Conservation (phyloP, 140 eudicot species). For the Stevia rebaudiana region DNA sequence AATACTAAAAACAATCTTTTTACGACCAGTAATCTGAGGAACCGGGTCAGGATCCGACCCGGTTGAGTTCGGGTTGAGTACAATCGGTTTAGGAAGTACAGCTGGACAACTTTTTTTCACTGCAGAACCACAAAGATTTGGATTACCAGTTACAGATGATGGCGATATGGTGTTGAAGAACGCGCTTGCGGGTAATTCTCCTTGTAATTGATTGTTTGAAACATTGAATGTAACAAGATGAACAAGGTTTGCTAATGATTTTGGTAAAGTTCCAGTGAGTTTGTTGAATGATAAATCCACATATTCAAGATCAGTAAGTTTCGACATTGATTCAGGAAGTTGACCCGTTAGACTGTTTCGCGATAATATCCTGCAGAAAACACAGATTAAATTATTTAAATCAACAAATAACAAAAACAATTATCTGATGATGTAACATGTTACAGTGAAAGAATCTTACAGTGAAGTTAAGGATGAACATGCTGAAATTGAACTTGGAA, state of each 20-base stretch:
- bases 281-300: constrained; percentile 74
- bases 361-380: constrained; percentile 52
- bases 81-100: constrained; percentile 84
- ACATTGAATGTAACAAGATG: constrained; percentile 63
- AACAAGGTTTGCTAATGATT: constrained; percentile 58
- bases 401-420: not conserved
- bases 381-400: not conserved
- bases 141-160: constrained; percentile 58
- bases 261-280: constrained; percentile 71
- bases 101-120: constrained; percentile 51
- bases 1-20: constrained; percentile 62
- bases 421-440: not conserved
- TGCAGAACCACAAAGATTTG: constrained; percentile 74
- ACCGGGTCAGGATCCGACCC: constrained; percentile 44
- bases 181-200: constrained; percentile 70
- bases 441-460: constrained; percentile 37
- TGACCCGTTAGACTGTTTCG: constrained; percentile 57
- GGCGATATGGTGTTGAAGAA: constrained; percentile 84
- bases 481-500: too few relatives aligned
- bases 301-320: constrained; percentile 47
- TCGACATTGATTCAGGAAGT: constrained; percentile 51
- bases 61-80: constrained; percentile 58
- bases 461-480: constrained; percentile 37
- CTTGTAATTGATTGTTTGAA: constrained; percentile 75
- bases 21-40: constrained; percentile 38